Evolutionary conservation across 2,329 filamentous ascomycete species (phyloP).

Genomic region (Exutisphaerella laricina): DNA sequence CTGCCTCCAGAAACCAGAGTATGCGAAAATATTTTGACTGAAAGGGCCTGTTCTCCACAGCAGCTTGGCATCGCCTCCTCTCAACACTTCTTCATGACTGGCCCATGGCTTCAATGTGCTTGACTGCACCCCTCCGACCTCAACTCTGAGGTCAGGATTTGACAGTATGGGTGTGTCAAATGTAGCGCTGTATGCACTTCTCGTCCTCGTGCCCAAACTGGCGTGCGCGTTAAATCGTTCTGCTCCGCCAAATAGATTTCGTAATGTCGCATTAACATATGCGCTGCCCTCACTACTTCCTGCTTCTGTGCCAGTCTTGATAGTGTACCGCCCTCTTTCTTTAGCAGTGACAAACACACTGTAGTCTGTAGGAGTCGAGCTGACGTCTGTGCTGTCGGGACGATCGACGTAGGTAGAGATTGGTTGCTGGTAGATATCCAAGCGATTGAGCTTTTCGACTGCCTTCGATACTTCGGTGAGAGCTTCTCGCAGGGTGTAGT

Average conservation of each 20-base stretch:
- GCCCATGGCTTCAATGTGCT: constrained; percentile 88
- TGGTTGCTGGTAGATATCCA: constrained; percentile 82
- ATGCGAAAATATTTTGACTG: constrained; percentile 69
- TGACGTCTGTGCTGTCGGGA: constrained; percentile 61
- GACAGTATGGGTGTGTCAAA: constrained; percentile 78
- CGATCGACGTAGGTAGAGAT: constrained; percentile 79
- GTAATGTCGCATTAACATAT: constrained; percentile 77
- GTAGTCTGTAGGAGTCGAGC: constrained; percentile 68
- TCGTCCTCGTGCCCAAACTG: constrained; percentile 80
- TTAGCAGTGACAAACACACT: constrained; percentile 71
- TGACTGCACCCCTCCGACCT: constrained; percentile 72
- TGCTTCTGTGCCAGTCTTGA: constrained; percentile 92
- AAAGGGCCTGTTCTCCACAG: constrained; percentile 60
- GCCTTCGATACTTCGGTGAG: constrained; percentile 64
- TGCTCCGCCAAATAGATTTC: constrained; percentile 91
- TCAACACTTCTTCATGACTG: constrained; percentile 83
- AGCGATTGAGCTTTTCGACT: constrained; percentile 68
- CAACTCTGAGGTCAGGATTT: constrained; percentile 73
- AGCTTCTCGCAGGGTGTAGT: constrained; percentile 75
- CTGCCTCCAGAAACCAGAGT: constrained; percentile 81
- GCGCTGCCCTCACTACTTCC: constrained; percentile 92
- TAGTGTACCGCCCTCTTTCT: constrained; percentile 75
- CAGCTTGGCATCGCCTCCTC: constrained; percentile 69
- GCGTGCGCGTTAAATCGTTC: constrained; percentile 85
- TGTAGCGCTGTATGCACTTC: constrained; percentile 82